Conservation (phyloP, 805 yeast genomes). For the Lachancea cidri region DNA sequence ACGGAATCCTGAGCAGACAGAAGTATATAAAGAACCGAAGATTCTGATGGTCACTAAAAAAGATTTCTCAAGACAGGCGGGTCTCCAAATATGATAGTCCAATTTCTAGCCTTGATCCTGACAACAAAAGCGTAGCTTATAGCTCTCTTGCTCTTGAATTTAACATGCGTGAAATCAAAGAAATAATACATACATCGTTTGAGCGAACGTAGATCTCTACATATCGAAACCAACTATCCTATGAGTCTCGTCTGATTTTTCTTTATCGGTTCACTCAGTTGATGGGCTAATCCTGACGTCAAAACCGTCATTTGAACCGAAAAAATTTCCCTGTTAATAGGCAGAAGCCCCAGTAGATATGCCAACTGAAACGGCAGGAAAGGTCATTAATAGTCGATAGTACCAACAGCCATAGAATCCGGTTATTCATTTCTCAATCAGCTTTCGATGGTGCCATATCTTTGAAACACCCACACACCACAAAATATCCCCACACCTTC, state of each 20-base stretch:
- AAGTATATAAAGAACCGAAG: constrained; percentile 16
- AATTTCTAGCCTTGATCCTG: constrained; percentile 13
- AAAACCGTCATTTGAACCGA: background rate
- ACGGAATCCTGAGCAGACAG: background rate
- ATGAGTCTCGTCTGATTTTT: too few relatives aligned
- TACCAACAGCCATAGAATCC: too few relatives aligned
- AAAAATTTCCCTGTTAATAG: background rate
- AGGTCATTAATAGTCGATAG: too few relatives aligned
- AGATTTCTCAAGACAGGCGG: constrained; percentile 27
- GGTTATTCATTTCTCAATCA: too few relatives aligned
- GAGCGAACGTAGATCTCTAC: too few relatives aligned
- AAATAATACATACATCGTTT: constrained; percentile 17
- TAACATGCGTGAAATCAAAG: constrained; percentile 18
- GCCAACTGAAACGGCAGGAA: too few relatives aligned
- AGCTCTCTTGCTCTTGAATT: constrained; percentile 24
- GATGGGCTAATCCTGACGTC: background rate
- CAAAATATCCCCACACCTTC: background rate
- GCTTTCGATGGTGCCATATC: background rate
- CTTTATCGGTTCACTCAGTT: background rate
- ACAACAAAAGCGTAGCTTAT: constrained; percentile 7
- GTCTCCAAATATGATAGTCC: constrained; percentile 19
- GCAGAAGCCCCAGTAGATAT: background rate
- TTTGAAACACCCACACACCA: background rate
- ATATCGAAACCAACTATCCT: too few relatives aligned
- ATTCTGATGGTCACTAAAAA: constrained; percentile 18